Evolutionary conservation across 78 protist species (phyloP).

Genomic region (Dictyostelium purpureum): DNA sequence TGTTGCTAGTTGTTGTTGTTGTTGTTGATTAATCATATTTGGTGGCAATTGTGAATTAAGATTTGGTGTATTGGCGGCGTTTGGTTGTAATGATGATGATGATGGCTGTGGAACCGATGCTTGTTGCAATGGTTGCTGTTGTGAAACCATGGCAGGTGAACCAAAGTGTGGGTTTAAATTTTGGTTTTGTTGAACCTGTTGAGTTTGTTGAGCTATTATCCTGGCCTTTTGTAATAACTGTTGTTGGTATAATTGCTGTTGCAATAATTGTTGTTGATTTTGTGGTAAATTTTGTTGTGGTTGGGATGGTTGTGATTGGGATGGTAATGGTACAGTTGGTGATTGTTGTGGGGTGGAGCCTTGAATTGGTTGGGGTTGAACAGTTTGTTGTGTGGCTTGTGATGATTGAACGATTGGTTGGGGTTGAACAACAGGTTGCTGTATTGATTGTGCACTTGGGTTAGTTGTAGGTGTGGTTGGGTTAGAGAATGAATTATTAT

Average conservation of each 20-base stretch:
- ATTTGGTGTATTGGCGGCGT: background rate
- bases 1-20: background rate
- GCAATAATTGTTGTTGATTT: background rate
- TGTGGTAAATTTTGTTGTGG: background rate
- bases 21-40: background rate
- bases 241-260: background rate
- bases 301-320: background rate
- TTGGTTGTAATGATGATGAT: background rate
- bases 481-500: no score
- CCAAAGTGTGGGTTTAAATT: background rate
- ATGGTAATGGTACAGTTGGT: background rate
- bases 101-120: background rate
- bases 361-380: background rate
- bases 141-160: background rate
- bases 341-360: background rate
- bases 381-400: background rate
- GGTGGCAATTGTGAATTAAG: background rate
- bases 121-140: background rate
- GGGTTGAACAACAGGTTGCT: background rate
- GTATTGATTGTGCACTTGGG: no score
- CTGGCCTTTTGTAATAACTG: background rate
- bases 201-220: background rate
- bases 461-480: no score
- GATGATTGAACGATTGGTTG: background rate
- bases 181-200: background rate